phyloP scores from a whole-genome alignment of 805 yeast species.

The Lachancea nothofagi region DNA sequence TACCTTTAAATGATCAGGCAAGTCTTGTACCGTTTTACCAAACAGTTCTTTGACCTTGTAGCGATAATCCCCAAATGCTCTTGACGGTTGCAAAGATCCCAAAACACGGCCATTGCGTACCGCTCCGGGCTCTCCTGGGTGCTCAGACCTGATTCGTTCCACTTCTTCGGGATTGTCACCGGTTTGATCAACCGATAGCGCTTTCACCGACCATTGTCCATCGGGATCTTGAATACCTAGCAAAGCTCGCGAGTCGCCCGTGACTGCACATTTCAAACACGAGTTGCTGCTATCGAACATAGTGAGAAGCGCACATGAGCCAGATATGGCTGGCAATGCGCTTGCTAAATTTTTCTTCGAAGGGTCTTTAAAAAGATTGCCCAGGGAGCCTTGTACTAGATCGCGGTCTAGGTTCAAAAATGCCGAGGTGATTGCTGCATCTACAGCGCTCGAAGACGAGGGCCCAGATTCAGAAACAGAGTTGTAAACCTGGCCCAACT shows the following conservation, averaged over 20 bases:
- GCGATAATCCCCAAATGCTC: conserved; percentile 97
- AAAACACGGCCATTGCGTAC: conserved; percentile 82
- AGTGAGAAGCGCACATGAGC: conserved; percentile 87
- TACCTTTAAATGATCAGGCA: conserved; percentile 74
- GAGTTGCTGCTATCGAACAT: conserved; percentile 75
- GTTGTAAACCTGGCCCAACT: conserved; percentile 56
- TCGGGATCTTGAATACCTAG: conserved; percentile 62
- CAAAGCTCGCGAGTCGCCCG: conserved; percentile 94
- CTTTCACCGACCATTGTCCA: conserved; percentile 81
- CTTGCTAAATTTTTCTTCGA: conserved; percentile 50
- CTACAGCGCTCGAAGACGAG: conserved; percentile 65
- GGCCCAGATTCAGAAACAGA: conserved; percentile 19
- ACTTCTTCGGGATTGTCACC: conserved; percentile 89
- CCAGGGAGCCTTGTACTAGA: conserved; percentile 70
- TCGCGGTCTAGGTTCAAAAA: conserved; percentile 81
- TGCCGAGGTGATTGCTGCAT: conserved; percentile 74
- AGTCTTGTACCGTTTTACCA: conserved; percentile 40
- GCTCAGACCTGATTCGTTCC: conserved; percentile 74
- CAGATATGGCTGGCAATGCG: conserved; percentile 90
- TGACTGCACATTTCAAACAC: conserved; percentile 79
- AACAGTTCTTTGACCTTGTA: conserved; percentile 69
- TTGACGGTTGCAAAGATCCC: conserved; percentile 89
- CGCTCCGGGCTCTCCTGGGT: conserved; percentile 84
- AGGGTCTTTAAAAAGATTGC: conserved; percentile 61
- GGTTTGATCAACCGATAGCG: conserved; percentile 87